Base-by-base conservation (phyloP, 2,329 filamentous ascomycete species). In the Bimuria novae-zelandiae region DNA sequence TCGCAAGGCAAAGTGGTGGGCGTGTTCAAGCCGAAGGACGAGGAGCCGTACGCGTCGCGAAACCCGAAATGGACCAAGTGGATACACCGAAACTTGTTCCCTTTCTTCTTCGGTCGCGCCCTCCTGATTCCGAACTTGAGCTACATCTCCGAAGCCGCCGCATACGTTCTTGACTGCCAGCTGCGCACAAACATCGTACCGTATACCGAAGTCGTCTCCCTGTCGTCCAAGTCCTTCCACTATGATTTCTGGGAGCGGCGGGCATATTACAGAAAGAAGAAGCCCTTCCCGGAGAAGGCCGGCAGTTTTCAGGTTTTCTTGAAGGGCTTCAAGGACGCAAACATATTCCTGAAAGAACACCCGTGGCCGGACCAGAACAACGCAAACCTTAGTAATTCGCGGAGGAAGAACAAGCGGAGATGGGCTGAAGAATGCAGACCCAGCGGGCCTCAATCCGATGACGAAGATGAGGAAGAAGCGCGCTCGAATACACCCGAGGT, bases 21-120 rank as follows among this genome's bases (percentile, higher is more conserved):
- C 30, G 94, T 99, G 4, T 99, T 99, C 78, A 99, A 99, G 74
- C 94, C 94, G 36, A 99, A 99, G 76, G 94, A 99, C 65, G 94
- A 99, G 77, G 95, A 99, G 74, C 94, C 94, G 0, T 99, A 97
- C 70, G 94, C 94, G 1, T 94, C 90, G 27, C 89, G 91, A 63
- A 99, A 99, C 70, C 94, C 94, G 5, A 99, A 99, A 74, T 97
- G 93, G 93, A 97, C 95, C 64, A 99, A 99, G 76, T 99, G 94
- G 94, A 92, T 99, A 78, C 94, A 99, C 74, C 84, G 94, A 59
- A 99, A 99, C 72, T 73, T 99, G 60, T 97, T 99, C 64, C 94
- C 94, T 7, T 99, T 95, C 77, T 97, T 90, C 75, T 99, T 99
- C 67, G 94, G 94, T 16, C 83, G 94, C 67, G 92, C 93, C 40